Percentiles rank a stretch among this genome's conserved stretches.
phyloP scores from a whole-genome alignment of 2,329 filamentous ascomycete species.

The Blastomyces gilchristii region DNA sequence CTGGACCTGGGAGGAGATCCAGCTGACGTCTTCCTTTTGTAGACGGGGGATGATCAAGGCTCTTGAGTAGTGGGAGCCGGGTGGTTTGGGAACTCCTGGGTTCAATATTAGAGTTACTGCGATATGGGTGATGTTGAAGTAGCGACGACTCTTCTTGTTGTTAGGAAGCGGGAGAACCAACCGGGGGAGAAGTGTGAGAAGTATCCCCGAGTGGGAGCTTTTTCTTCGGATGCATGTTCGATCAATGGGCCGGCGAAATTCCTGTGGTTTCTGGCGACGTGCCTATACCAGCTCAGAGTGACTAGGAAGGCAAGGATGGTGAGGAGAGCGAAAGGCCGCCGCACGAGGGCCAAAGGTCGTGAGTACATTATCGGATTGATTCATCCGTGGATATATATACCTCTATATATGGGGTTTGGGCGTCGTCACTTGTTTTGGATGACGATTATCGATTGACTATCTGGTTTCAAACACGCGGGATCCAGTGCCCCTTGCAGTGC shows the following conservation, averaged over 20 bases:
- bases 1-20: constrained; percentile 46
- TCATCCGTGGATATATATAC: background rate
- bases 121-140: background rate
- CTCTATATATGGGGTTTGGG: background rate
- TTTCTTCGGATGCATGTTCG: background rate
- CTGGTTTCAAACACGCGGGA: background rate
- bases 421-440: background rate
- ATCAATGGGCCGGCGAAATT: background rate
- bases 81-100: constrained; percentile 33
- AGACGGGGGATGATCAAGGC: constrained; percentile 46
- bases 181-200: background rate
- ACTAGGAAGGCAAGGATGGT: background rate
- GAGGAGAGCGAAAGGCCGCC: background rate
- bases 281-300: background rate
- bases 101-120: constrained; percentile 6
- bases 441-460: background rate
- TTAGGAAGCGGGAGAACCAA: background rate
- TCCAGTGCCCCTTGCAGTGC: background rate
- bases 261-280: background rate
- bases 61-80: constrained; percentile 43
- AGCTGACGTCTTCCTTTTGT: constrained; percentile 42
- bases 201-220: too few species aligned
- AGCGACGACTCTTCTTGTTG: background rate
- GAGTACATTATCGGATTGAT: background rate
- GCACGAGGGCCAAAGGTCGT: background rate